A percentile compares a stretch with the other conserved stretches of the same genome.
These are phyloP conservation scores for Cordia subcordata DNA, from an alignment of 257 asterid genomes.

Conservation along the genomic window DNA sequence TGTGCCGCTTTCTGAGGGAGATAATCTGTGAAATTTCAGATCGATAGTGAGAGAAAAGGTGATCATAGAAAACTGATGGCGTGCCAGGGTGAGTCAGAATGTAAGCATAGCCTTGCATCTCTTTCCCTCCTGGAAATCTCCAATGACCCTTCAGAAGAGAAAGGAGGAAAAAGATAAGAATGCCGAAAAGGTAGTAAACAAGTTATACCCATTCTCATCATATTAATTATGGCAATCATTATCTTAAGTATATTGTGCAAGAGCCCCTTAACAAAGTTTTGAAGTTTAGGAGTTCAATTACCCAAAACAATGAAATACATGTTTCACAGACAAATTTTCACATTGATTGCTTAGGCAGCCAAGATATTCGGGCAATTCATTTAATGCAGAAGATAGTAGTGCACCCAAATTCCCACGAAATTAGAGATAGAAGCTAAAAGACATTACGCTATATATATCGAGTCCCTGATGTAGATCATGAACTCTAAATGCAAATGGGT, in stretches of 20 bases:
- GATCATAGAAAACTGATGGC: constrained; percentile 89
- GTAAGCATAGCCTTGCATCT: constrained; percentile 96
- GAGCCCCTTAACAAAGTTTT: too few relatives aligned
- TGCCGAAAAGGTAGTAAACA: constrained; percentile 2
- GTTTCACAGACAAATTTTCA: too few relatives aligned
- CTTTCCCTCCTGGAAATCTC: constrained; percentile 99
- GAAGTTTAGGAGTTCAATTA: too few relatives aligned
- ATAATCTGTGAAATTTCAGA: constrained; percentile 53
- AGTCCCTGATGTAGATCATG: not conserved
- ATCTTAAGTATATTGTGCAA: too few relatives aligned
- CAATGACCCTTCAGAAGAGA: constrained; percentile 79
- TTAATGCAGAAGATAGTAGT: too few relatives aligned
- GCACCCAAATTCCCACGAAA: too few relatives aligned
- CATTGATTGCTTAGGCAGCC: too few relatives aligned
- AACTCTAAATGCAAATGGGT: not conserved
- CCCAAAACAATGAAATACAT: too few relatives aligned
- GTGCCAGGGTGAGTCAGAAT: constrained; percentile 91
- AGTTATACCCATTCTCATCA: constrained; percentile 1
- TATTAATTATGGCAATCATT: too few relatives aligned
- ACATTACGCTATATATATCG: too few relatives aligned
- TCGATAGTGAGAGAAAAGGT: constrained; percentile 57
- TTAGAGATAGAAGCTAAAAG: too few relatives aligned
- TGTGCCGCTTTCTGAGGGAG: constrained; percentile 65
- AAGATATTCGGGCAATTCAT: too few relatives aligned
- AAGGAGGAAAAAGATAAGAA: constrained; percentile 1